Percentiles rank a stretch among this genome's conserved stretches.
phyloP scores from a whole-genome alignment of 2,329 filamentous ascomycete species.

The Chrysoporthe austroafricana region DNA sequence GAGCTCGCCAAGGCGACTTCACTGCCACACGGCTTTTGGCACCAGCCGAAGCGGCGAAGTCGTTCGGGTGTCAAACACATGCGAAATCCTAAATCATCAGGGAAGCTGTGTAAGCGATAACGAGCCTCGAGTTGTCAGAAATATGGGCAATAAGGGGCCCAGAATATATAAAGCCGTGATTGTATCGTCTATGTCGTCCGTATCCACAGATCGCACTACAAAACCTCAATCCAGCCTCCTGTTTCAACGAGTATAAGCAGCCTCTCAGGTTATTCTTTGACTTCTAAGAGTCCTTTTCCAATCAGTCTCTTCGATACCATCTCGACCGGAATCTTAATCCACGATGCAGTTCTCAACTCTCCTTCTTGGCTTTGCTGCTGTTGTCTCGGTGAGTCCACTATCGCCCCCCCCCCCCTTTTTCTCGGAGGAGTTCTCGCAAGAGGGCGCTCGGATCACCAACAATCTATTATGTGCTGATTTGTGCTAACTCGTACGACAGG shows the following conservation, averaged over 20 bases:
- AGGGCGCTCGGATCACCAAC: no score
- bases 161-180: background rate
- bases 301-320: background rate
- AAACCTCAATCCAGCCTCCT: background rate
- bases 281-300: background rate
- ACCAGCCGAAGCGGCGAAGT: background rate
- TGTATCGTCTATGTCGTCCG: background rate
- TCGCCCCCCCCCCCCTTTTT: background rate
- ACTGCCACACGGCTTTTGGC: background rate
- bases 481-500: slow-evolving; percentile 2
- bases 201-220: background rate
- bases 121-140: background rate
- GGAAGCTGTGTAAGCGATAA: background rate
- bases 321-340: background rate
- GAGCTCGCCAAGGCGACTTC: background rate
- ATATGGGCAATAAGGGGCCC: background rate
- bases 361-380: background rate
- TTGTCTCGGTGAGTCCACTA: background rate
- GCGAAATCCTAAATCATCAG: background rate
- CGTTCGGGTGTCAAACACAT: no score
- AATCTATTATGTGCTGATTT: no score
- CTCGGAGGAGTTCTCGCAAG: background rate
- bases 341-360: slow-evolving; percentile 4
- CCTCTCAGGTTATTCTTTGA: background rate
- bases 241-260: background rate